These are phyloP conservation scores for Phyllostachys edulis DNA, from an alignment of 176 grass and related monocot genomes.

Conservation along the genomic window DNA sequence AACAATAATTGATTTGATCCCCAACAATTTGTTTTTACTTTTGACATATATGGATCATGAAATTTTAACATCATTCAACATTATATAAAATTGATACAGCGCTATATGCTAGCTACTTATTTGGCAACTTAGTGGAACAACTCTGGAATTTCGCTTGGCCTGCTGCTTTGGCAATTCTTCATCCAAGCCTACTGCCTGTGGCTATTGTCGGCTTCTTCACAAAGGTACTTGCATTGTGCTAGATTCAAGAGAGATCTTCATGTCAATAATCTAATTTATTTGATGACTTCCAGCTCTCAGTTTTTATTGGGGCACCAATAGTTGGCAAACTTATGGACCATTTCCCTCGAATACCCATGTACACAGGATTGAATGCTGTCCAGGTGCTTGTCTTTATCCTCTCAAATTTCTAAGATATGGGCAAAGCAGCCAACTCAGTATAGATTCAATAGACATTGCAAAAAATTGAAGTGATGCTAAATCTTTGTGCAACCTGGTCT, in stretches of 20 bases:
- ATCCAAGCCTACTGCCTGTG: constrained; percentile 81
- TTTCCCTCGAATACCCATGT: constrained; percentile 85
- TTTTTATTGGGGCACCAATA: constrained; percentile 80
- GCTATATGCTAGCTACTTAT: constrained; percentile 83
- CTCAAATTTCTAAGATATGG: constrained; percentile 17
- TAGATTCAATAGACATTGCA: not conserved
- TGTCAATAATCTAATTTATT: constrained; percentile 40
- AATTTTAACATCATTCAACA: constrained; percentile 31
- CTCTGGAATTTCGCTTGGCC: constrained; percentile 97
- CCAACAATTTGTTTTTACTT: constrained; percentile 1
- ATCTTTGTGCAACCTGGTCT: constrained; percentile 36
- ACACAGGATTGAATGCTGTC: constrained; percentile 76
- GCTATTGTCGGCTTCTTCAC: constrained; percentile 95
- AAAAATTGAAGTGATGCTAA: constrained; percentile 2
- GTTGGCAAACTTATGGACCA: constrained; percentile 94
- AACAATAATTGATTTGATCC: not conserved
- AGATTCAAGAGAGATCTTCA: not conserved
- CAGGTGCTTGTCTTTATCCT: constrained; percentile 60
- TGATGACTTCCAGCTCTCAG: constrained; percentile 59
- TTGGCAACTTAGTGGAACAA: constrained; percentile 93
- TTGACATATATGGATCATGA: not conserved
- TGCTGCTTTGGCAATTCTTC: constrained; percentile 80
- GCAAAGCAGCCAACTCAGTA: not conserved
- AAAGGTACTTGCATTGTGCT: constrained; percentile 54
- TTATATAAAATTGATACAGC: constrained; percentile 55